Percentiles rank a stretch among this genome's conserved stretches.
phyloP scores from a whole-genome alignment of 148 eudicot genomes.

The Rhododendron kiyosumense region DNA sequence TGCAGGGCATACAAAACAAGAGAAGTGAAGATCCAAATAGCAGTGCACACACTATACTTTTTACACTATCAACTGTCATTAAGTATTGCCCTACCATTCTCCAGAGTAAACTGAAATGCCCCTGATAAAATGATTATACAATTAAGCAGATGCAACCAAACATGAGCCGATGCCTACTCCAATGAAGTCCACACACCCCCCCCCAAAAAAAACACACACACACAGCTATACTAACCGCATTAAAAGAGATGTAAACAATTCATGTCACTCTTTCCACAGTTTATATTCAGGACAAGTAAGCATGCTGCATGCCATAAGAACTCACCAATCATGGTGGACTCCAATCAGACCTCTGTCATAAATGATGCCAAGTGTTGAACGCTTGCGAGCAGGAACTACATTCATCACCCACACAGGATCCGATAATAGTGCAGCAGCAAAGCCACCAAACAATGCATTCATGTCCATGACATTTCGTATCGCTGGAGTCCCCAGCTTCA shows the following conservation, averaged over 20 bases:
- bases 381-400: constrained; percentile 79
- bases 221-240: neutral
- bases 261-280: neutral
- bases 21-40: neutral
- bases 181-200: neutral
- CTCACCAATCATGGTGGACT: constrained; percentile 92
- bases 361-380: constrained; percentile 72
- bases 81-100: neutral
- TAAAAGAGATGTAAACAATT: neutral
- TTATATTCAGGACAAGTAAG: neutral
- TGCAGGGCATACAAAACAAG: neutral
- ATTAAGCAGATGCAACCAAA: neutral
- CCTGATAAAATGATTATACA: neutral
- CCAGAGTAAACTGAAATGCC: neutral
- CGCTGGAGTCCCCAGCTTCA: constrained; percentile 70
- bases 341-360: constrained; percentile 95
- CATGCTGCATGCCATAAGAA: constrained; percentile 15
- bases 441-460: constrained; percentile 97
- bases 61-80: neutral
- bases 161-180: neutral
- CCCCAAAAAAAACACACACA: neutral
- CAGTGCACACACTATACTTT: neutral
- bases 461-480: constrained; percentile 95
- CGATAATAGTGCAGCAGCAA: constrained; percentile 77
- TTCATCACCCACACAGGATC: constrained; percentile 99